Percentiles rank a stretch among this genome's conserved stretches.
phyloP scores from a whole-genome alignment of 108 stramenopile species.

The Pseudonitzschia delicatissima region DNA sequence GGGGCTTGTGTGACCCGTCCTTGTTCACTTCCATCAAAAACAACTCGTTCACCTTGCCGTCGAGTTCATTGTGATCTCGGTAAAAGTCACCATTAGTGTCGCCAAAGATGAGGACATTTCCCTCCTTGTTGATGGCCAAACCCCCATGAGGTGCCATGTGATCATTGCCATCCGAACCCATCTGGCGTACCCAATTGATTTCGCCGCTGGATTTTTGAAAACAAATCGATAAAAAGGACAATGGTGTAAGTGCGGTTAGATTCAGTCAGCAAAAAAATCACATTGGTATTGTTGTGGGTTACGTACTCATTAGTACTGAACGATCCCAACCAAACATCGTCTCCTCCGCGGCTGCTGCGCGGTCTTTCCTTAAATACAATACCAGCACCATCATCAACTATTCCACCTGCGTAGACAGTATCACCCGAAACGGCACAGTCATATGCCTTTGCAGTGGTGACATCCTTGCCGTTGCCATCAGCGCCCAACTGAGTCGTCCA shows the following conservation, averaged over 20 bases:
- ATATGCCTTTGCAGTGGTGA: slow-evolving; percentile 4
- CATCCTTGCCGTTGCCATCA: not conserved
- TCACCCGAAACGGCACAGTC: slow-evolving; percentile 17
- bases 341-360: slow-evolving; percentile 7
- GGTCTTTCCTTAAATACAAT: slow-evolving; percentile 1
- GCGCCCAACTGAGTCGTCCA: slow-evolving; percentile 28
- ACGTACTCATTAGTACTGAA: not conserved
- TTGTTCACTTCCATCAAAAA: slow-evolving; percentile 24
- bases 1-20: not conserved
- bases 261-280: not conserved
- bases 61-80: slow-evolving; percentile 12
- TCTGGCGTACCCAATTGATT: slow-evolving; percentile 32
- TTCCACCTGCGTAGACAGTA: slow-evolving; percentile 20
- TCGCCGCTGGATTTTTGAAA: slow-evolving; percentile 23
- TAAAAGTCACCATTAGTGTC: slow-evolving; percentile 39
- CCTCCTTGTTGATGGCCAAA: slow-evolving; percentile 15
- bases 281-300: not conserved
- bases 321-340: slow-evolving; percentile 28
- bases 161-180: slow-evolving; percentile 39
- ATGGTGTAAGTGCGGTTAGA: not conserved
- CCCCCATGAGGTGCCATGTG: slow-evolving; percentile 36
- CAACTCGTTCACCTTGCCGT: slow-evolving; percentile 1
- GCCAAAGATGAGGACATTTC: slow-evolving; percentile 43
- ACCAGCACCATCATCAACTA: slow-evolving; percentile 10
- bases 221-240: not conserved